Conservation (phyloP, 2,329 filamentous ascomycete genomes). For the Epicoccum nigrum region DNA sequence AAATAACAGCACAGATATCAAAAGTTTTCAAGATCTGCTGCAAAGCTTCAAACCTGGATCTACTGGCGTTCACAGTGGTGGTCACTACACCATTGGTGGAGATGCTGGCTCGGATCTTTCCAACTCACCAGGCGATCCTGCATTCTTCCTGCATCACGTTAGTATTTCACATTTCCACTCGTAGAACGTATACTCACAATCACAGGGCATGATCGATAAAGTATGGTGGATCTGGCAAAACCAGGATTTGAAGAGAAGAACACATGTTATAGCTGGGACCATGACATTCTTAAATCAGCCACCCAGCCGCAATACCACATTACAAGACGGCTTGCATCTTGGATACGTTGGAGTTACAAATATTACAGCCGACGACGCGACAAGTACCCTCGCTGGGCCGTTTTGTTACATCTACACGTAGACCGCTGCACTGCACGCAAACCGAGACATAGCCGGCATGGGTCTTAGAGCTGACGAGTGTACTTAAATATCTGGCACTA, state of each 20-base stretch:
- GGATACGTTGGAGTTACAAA: constrained; percentile 16
- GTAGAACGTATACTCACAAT: background rate
- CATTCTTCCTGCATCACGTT: constrained; percentile 47
- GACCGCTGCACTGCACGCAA: constrained; percentile 41
- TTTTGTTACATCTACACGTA: constrained; percentile 53
- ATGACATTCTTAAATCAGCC: constrained; percentile 48
- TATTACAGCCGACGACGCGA: constrained; percentile 45
- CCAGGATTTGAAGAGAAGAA: constrained; percentile 44
- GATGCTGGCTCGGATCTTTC: constrained; percentile 56
- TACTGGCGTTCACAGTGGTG: constrained; percentile 55
- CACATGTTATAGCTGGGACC: constrained; percentile 50
- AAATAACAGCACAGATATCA: background rate
- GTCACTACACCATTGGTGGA: constrained; percentile 55
- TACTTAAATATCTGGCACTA: no score
- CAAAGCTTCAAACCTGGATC: constrained; percentile 46
- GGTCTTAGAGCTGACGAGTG: background rate
- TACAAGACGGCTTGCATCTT: constrained; percentile 12
- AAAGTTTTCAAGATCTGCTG: background rate
- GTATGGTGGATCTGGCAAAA: constrained; percentile 59
- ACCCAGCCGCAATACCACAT: constrained; percentile 17
- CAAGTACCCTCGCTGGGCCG: constrained; percentile 51
- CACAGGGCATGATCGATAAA: constrained; percentile 53
- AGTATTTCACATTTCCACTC: no score
- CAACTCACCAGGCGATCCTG: constrained; percentile 54
- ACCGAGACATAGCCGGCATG: background rate